Percentiles rank a stretch among this genome's conserved stretches.
These are phyloP conservation scores for Hansfordia pulvinata DNA, from an alignment of 2,329 filamentous ascomycete genomes.

Conservation along the genomic window DNA sequence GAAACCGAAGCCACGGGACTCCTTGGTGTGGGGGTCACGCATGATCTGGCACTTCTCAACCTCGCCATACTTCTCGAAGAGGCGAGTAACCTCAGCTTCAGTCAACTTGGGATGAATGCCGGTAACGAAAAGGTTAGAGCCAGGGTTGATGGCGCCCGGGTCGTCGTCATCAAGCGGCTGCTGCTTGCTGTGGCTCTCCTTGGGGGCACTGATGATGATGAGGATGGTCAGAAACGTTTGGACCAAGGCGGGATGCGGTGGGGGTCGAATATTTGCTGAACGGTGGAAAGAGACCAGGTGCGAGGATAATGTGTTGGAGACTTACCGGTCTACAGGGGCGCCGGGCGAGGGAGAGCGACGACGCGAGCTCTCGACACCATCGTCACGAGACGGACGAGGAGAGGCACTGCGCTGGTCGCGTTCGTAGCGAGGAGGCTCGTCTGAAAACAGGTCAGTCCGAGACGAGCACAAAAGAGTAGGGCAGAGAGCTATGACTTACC, in stretches of 20 bases:
- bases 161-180: conserved; percentile 42
- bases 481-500: conserved; percentile 29
- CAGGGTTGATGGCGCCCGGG: conserved; percentile 75
- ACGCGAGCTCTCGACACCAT: conserved; percentile 38
- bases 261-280: not conserved
- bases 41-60: conserved; percentile 99
- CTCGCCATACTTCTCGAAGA: conserved; percentile 98
- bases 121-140: conserved; percentile 97
- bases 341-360: conserved; percentile 51
- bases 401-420: conserved; percentile 54
- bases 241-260: not conserved
- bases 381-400: conserved; percentile 46
- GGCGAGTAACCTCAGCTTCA: conserved; percentile 80
- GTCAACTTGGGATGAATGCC: conserved; percentile 88
- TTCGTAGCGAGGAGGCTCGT: conserved; percentile 53
- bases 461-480: conserved; percentile 4
- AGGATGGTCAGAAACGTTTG: conserved; percentile 5
- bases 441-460: conserved; percentile 20
- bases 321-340: conserved; percentile 37
- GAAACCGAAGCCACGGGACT: conserved; percentile 97
- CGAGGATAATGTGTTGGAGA: conserved; percentile 5
- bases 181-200: conserved; percentile 38
- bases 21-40: conserved; percentile 95
- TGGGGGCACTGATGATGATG: conserved; percentile 24
- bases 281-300: not conserved